Evolutionary conservation across 805 yeast genomes (phyloP).

Genomic region (Blastobotrys robertii): DNA sequence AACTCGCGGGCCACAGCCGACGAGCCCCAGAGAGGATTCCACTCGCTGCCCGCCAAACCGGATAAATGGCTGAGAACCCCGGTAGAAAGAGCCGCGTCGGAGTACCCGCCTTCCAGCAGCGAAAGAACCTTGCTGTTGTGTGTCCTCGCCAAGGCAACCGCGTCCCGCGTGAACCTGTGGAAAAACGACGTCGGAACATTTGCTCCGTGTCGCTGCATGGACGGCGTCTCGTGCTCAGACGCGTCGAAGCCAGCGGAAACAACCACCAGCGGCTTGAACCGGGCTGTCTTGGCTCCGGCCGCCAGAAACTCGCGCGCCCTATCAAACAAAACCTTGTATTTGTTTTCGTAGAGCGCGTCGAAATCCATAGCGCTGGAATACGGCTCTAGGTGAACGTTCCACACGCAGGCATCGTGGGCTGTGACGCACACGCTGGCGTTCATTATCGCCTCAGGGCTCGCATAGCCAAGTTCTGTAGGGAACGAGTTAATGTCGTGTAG

Average conservation of each 20-base stretch:
- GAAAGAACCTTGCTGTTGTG: constrained; percentile 56
- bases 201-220: constrained; percentile 78
- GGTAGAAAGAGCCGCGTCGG: constrained; percentile 69
- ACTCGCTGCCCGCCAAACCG: constrained; percentile 49
- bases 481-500: constrained; percentile 79
- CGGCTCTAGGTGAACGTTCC: constrained; percentile 74
- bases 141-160: constrained; percentile 55
- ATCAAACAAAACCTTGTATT: constrained; percentile 50
- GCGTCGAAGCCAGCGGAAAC: constrained; percentile 87
- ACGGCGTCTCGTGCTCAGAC: constrained; percentile 68
- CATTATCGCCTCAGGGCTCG: constrained; percentile 57
- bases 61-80: constrained; percentile 73
- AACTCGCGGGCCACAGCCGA: constrained; percentile 54
- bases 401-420: constrained; percentile 68
- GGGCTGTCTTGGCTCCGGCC: constrained; percentile 22
- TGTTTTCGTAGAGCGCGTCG: constrained; percentile 46
- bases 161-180: constrained; percentile 61
- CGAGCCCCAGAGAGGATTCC: constrained; percentile 58
- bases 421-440: constrained; percentile 70
- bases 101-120: constrained; percentile 76
- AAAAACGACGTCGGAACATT: constrained; percentile 77
- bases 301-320: constrained; percentile 57
- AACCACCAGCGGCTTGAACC: constrained; percentile 51
- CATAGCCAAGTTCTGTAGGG: constrained; percentile 74
- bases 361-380: constrained; percentile 50